Evolutionary conservation across 495 filamentous ascomycete genomes (phyloP), one percentile per base, ranked within the genome.

Genomic region (Hypoxylon crocopeplum): DNA sequence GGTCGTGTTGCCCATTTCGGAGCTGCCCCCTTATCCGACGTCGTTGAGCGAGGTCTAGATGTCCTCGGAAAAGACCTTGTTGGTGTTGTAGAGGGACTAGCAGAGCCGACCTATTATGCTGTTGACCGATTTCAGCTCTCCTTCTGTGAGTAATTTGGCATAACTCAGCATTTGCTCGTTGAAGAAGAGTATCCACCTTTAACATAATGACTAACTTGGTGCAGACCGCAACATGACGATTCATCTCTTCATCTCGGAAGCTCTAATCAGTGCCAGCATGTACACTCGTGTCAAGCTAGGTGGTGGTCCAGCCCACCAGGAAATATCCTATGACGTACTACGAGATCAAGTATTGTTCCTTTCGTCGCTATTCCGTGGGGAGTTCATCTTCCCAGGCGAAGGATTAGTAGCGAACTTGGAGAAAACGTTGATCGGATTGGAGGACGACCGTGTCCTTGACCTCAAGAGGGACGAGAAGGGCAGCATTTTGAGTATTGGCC

Each of bases 81-180:
- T 1, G 92, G 92, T 4, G 73, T 86, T 1, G 83, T 95, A 1
- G 78, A 86, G 37, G 91, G 87, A 2, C 74, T 98, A 11, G 87
- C 86, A 0, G 94, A 98, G 68, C 87, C 88, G 10, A 97, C 93
- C 0, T 97, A 89, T 69, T 95, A 89, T 64, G 93, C 94, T 2
- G 91, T 97, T 21, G 94, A 98, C 71, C 84, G 93, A 44, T 98
- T 98, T 76, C 93, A 98, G 66, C 83, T 98, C 7, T 94, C 90
- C 0, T 98, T 98, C 74, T 98, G 56, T 59, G 11, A 29, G 56
- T 59, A 16, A 30, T 1, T 24, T 29, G n/a, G n/a, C n/a, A n/a
- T n/a, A n/a, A n/a, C n/a, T n/a, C n/a, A n/a, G n/a, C n/a, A n/a
- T n/a, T n/a, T n/a, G n/a, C n/a, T n/a, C n/a, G n/a, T n/a, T n/a